A percentile compares a stretch with the other conserved stretches of the same genome.
Evolutionary conservation across 78 protist species (phyloP).

Genomic region (Speleostelium caveatum): DNA sequence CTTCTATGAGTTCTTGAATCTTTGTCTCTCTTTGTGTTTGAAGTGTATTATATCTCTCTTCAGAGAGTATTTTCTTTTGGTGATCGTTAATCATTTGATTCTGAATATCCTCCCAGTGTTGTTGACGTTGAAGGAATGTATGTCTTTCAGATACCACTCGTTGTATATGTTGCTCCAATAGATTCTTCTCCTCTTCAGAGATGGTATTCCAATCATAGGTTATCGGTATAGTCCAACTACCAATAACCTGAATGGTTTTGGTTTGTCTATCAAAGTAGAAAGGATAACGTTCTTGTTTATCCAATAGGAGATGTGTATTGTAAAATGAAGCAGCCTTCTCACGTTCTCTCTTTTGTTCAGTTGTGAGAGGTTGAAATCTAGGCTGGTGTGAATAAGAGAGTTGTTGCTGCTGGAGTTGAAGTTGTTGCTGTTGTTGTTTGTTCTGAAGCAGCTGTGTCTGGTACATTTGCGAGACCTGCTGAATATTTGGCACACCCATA

Average conservation of each 20-base stretch:
- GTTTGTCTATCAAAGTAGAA: constrained; percentile 70
- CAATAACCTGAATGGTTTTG: constrained; percentile 67
- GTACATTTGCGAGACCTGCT: not conserved
- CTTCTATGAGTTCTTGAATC: constrained; percentile 27
- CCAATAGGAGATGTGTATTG: constrained; percentile 27
- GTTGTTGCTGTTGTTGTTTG: constrained; percentile 16
- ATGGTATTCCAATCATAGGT: constrained; percentile 40
- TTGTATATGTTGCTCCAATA: constrained; percentile 9
- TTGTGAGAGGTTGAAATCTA: not conserved
- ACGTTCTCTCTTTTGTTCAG: constrained; percentile 46
- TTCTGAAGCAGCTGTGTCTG: constrained; percentile 10
- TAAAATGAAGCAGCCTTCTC: constrained; percentile 55
- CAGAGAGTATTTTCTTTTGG: constrained; percentile 6
- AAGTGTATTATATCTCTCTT: not conserved
- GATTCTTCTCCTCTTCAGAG: constrained; percentile 17
- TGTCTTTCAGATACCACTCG: constrained; percentile 15
- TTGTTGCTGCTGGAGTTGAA: constrained; percentile 37
- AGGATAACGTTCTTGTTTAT: constrained; percentile 67
- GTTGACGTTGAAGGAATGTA: constrained; percentile 38
- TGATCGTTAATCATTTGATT: not conserved
- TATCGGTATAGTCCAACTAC: constrained; percentile 56
- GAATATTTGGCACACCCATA: too few relatives aligned
- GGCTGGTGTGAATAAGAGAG: not conserved
- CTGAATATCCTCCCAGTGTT: constrained; percentile 19
- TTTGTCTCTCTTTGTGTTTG: not conserved